phyloP scores from a whole-genome alignment of 2,329 filamentous ascomycete genomes.

The Ceratocystis variospora region DNA sequence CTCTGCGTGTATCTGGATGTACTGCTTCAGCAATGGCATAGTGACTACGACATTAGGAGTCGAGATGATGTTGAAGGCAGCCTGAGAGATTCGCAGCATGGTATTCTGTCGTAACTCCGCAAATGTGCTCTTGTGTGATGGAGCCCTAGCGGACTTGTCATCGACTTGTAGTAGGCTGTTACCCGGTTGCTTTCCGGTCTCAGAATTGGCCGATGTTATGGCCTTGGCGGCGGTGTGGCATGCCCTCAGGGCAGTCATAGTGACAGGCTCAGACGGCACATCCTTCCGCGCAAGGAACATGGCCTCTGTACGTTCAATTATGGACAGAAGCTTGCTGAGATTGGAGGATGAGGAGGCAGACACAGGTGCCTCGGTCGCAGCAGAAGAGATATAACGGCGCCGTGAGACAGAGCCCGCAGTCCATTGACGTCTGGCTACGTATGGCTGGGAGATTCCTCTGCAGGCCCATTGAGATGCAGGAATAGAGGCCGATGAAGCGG shows the following conservation, averaged over 20 bases:
- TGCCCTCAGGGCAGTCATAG: conserved; percentile 32
- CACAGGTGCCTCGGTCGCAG: not conserved
- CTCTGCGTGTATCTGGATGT: conserved; percentile 61
- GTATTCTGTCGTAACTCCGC: conserved; percentile 30
- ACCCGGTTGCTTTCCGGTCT: conserved; percentile 7
- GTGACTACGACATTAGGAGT: conserved; percentile 72
- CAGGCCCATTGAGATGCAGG: not conserved
- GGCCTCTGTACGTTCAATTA: conserved; percentile 32
- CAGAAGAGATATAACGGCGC: not conserved
- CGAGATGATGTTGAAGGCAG: conserved; percentile 56
- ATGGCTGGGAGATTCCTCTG: not conserved
- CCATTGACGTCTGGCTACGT: not conserved
- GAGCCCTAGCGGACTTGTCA: conserved; percentile 10
- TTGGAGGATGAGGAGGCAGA: conserved; percentile 25
- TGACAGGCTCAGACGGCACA: conserved; percentile 33
- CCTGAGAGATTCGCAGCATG: conserved; percentile 39
- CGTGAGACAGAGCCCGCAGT: not conserved
- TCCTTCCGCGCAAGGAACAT: conserved; percentile 33
- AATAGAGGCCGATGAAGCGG: not conserved
- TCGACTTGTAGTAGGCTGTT: conserved; percentile 27
- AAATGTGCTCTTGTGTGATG: conserved; percentile 10
- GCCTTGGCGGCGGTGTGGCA: conserved; percentile 34
- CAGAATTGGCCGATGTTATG: conserved; percentile 26
- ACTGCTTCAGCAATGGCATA: conserved; percentile 53
- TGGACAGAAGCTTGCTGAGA: conserved; percentile 29